Base-by-base conservation (phyloP, 1,284 basidiomycete species). In the Fomes fomentarius region DNA sequence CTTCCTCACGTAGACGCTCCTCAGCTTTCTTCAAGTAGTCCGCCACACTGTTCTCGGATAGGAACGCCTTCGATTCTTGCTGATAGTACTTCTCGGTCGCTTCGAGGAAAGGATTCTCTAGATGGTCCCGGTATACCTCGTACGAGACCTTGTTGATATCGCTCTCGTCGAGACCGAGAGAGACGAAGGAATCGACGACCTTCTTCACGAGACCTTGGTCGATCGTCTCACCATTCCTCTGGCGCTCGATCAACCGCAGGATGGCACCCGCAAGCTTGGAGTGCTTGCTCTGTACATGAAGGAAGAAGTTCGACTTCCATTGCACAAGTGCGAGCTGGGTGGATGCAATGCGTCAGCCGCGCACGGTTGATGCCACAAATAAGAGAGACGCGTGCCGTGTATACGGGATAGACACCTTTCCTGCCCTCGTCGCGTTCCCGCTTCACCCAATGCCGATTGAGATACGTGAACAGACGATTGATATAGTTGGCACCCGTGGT, bases 381-480 rank as follows among this genome's bases (percentile, higher is more conserved):
- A 45, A n/a, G 30, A 24, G 38, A 54, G 50, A 50, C 26, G 79
- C 91, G 67, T 69, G 96, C 94, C 26, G 96, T 99, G 74, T 98
- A 99, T 25, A 99, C 93, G 4, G 87, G 88, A 73, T 97, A 98
- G 38, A 98, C 91, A 47, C 91, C 90, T 74, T 96, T 98, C 67
- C 94, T 84, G 5, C 97, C 97, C 71, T 99, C 96, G 66, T 99
- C 97, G 70, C 96, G 90, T 72, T 99, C 96, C 41, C 96, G 86
- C 76, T 97, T 98, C 45, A 99, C 96, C 97, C 97, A 99, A 75
- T 98, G 95, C 55, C 96, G 92, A 72, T 99, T 98, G 57, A 98
- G 85, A 74, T 98, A 98, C 19, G 93, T 91, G 78, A 98, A 98
- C 38, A 99, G 76, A 57, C 95, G 88, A 69, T 97, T 95, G 68